These are phyloP conservation scores for Hemileccinum rubropunctum DNA, from an alignment of 768 basidiomycete genomes.

Conservation along the genomic window DNA sequence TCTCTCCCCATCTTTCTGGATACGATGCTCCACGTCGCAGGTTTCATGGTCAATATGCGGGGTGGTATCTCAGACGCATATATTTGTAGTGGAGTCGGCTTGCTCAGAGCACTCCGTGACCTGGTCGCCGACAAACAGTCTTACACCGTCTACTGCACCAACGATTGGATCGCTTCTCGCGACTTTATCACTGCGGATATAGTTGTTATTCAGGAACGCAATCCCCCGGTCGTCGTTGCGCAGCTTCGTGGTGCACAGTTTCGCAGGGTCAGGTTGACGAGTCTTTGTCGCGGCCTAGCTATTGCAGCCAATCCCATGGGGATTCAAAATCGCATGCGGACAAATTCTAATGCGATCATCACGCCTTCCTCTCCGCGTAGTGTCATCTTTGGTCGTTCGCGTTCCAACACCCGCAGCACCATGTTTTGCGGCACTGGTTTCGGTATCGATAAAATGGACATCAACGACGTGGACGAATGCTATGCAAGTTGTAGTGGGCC, in stretches of 20 bases:
- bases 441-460: conserved; percentile 8
- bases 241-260: conserved; percentile 58
- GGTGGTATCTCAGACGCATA: conserved; percentile 51
- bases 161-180: conserved; percentile 41
- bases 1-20: conserved; percentile 62
- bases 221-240: conserved; percentile 47
- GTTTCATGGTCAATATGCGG: conserved; percentile 64
- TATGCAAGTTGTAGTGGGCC: conserved; percentile 14
- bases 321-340: conserved; percentile 16
- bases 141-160: conserved; percentile 54
- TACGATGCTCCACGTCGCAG: conserved; percentile 64
- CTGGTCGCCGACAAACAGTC: conserved; percentile 38
- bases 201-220: conserved; percentile 43
- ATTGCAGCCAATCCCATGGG: conserved; percentile 27
- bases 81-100: conserved; percentile 58
- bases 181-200: conserved; percentile 50
- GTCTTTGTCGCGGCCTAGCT: conserved; percentile 46
- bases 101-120: conserved; percentile 45
- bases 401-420: conserved; percentile 23
- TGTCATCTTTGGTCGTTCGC: conserved; percentile 29
- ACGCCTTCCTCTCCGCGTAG: conserved; percentile 24
- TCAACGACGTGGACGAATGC: conserved; percentile 4
- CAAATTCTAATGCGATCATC: conserved; percentile 28
- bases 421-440: conserved; percentile 1
- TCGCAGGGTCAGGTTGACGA: conserved; percentile 49